A percentile compares a stretch with the other conserved stretches of the same genome.
Conservation (phyloP, 2,329 filamentous ascomycete genomes). For the Diaporthe sp. region DNA sequence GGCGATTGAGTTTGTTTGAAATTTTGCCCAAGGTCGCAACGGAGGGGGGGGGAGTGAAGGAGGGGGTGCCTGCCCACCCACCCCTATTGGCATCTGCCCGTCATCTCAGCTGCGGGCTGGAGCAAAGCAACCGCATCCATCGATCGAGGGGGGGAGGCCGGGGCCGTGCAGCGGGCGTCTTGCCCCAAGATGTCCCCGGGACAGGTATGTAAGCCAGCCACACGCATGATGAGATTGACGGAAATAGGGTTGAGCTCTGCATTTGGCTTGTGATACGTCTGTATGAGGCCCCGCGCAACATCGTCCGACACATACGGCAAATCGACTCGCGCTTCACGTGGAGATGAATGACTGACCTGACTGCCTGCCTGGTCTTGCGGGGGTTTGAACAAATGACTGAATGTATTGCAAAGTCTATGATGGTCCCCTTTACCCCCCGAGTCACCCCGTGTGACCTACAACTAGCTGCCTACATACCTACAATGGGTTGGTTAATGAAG, state of each 20-base stretch:
- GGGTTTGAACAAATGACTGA: slow-evolving; percentile 22
- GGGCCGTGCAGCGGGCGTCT: neutral
- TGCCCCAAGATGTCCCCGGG: neutral
- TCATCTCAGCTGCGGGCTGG: slow-evolving; percentile 10
- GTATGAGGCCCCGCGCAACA: neutral
- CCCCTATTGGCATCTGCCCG: neutral
- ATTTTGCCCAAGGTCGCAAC: slow-evolving; percentile 15
- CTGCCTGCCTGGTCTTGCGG: neutral
- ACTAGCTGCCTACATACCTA: slow-evolving; percentile 1
- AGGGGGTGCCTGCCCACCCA: neutral
- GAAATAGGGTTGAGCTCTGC: neutral
- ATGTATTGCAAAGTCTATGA: slow-evolving; percentile 34
- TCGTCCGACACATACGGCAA: neutral
- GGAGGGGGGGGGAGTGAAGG: neutral
- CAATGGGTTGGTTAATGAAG: neutral
- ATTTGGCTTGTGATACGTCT: slow-evolving; percentile 16
- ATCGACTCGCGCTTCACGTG: neutral
- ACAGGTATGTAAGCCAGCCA: neutral
- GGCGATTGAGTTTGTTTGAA: slow-evolving; percentile 35
- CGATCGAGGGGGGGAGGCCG: neutral
- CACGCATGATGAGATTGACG: neutral
- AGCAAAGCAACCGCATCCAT: neutral
- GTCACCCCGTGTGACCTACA: neutral
- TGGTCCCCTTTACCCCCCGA: slow-evolving; percentile 10
- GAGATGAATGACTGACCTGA: neutral